Evolutionary conservation across 73 alveolate species (phyloP).

Genomic region (Paramecium bursaria): DNA sequence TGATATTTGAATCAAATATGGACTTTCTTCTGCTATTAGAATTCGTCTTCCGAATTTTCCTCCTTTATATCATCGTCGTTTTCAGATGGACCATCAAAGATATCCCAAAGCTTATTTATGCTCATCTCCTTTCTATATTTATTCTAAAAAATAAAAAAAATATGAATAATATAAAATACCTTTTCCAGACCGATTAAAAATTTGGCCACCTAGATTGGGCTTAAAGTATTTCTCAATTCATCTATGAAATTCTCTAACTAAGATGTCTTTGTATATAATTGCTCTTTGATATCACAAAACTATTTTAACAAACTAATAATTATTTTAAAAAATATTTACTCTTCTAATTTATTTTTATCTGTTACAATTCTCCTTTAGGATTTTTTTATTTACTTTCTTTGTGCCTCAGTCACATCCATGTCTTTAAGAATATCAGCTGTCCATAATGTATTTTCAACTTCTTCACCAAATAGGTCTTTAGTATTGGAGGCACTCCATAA

Average conservation of each 20-base stretch:
- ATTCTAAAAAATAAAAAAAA: neutral
- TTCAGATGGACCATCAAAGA: constrained; percentile 15
- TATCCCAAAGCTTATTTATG: constrained; percentile 57
- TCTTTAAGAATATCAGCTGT: constrained; percentile 13
- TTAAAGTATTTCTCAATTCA: constrained; percentile 60
- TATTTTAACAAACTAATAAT: constrained; percentile 34
- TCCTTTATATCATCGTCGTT: constrained; percentile 45
- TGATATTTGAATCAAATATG: constrained; percentile 60
- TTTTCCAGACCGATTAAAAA: constrained; percentile 64
- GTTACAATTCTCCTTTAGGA: constrained; percentile 51
- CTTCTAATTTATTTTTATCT: constrained; percentile 66
- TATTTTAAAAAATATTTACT: constrained; percentile 28
- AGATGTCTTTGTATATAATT: constrained; percentile 55
- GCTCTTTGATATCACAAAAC: constrained; percentile 57
- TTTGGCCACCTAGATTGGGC: constrained; percentile 62
- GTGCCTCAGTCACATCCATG: constrained; percentile 20
- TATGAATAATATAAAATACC: neutral
- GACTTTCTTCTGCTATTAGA: constrained; percentile 3
- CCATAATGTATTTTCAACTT: constrained; percentile 54
- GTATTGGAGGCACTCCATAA: constrained; percentile 61
- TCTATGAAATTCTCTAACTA: constrained; percentile 62
- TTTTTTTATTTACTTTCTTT: constrained; percentile 63
- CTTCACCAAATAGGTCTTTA: constrained; percentile 14
- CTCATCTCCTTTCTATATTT: constrained; percentile 66
- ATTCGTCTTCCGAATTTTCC: constrained; percentile 28